Percentiles rank a stretch among this genome's conserved stretches.
Conservation (phyloP, 495 filamentous ascomycete species). For the Lichenothelia convexa region DNA sequence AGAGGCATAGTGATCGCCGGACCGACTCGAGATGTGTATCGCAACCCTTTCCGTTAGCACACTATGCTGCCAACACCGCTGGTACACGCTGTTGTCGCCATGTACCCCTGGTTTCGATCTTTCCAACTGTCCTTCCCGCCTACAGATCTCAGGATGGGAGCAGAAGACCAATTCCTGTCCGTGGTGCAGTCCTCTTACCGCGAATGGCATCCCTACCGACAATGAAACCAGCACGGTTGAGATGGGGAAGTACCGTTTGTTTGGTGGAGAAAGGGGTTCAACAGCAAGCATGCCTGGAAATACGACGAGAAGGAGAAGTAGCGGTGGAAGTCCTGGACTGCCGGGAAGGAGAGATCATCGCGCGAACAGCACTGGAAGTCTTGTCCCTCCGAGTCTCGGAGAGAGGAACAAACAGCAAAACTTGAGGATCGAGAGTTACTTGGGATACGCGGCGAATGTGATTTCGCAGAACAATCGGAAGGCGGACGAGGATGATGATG, state of each 20-base stretch:
- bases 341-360: constrained; percentile 3
- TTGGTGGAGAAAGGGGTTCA: too few relatives aligned
- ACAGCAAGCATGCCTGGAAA: constrained; percentile 10
- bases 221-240: constrained; percentile 12
- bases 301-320: constrained; percentile 7
- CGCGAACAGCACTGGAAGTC: constrained; percentile 15
- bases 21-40: too few relatives aligned
- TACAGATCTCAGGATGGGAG: constrained; percentile 22
- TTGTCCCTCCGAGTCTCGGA: constrained; percentile 12
- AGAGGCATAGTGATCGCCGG: too few relatives aligned
- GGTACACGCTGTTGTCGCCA: constrained; percentile 17
- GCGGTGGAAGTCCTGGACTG: constrained; percentile 2
- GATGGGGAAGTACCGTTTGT: too few relatives aligned
- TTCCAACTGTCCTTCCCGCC: constrained; percentile 16
- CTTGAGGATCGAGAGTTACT: constrained; percentile 18
- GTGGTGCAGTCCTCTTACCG: constrained; percentile 14
- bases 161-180: constrained; percentile 22
- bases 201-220: constrained; percentile 16
- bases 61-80: constrained; percentile 22
- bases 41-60: constrained; percentile 21
- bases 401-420: constrained; percentile 19
- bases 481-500: constrained; percentile 8
- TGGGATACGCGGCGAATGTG: constrained; percentile 9
- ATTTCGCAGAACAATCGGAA: constrained; percentile 5
- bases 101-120: constrained; percentile 19